Percentiles rank a stretch among this genome's conserved stretches.
phyloP scores from a whole-genome alignment of 345 rosid genomes.

The Clausena lansium region DNA sequence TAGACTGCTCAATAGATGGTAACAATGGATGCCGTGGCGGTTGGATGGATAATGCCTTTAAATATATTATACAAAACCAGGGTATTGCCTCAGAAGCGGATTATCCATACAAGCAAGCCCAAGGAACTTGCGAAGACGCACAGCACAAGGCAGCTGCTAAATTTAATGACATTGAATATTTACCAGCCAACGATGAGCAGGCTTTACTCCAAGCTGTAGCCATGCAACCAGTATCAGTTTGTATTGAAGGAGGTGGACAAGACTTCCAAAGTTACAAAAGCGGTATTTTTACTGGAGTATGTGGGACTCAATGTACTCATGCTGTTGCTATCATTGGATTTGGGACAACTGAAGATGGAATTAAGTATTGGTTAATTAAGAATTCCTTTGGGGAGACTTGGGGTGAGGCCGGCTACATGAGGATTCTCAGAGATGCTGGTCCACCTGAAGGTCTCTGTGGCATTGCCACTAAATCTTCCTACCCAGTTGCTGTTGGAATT shows the following conservation, averaged over 20 bases:
- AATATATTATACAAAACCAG: constrained; percentile 16
- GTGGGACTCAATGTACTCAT: constrained; percentile 34
- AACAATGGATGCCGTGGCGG: constrained; percentile 44
- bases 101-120: not conserved
- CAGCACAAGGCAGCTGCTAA: not conserved
- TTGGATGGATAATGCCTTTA: constrained; percentile 29
- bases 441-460: not conserved
- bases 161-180: constrained; percentile 12
- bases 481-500: no score
- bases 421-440: constrained; percentile 32
- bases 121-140: not conserved
- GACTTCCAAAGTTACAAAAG: constrained; percentile 19
- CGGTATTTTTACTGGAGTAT: constrained; percentile 37
- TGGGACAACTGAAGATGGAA: constrained; percentile 31
- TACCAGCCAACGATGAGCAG: constrained; percentile 44
- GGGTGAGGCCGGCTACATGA: constrained; percentile 60
- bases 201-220: constrained; percentile 16
- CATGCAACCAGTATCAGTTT: constrained; percentile 56
- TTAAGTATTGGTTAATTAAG: constrained; percentile 53
- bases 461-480: not conserved
- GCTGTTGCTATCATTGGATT: constrained; percentile 49
- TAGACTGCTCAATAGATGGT: constrained; percentile 36
- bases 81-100: not conserved
- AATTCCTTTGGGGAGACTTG: constrained; percentile 53
- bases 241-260: constrained; percentile 14